Evolutionary conservation across 805 yeast species (phyloP).

Genomic region (Candida coquimbonensis): DNA sequence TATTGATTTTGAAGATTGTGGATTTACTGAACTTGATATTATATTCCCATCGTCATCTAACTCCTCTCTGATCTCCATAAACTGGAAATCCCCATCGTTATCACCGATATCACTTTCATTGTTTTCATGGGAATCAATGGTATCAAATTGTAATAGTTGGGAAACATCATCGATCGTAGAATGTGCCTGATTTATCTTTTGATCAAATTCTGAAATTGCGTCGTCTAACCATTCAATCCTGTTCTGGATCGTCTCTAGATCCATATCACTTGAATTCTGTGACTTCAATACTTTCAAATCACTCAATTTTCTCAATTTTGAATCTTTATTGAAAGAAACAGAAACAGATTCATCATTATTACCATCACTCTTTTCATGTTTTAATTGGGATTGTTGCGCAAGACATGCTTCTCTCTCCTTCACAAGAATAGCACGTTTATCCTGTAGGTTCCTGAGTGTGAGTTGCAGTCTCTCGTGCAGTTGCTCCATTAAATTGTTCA

Average conservation of each 20-base stretch:
- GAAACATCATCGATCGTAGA: slow-evolving; percentile 25
- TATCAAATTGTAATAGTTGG: slow-evolving; percentile 14
- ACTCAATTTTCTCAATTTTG: slow-evolving; percentile 12
- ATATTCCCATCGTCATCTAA: slow-evolving; percentile 81
- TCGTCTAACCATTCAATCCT: slow-evolving; percentile 25
- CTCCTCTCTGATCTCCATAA: slow-evolving; percentile 80
- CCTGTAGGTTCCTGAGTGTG: slow-evolving; percentile 5
- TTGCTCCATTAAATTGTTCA: slow-evolving; percentile 9
- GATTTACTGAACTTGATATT: slow-evolving; percentile 36
- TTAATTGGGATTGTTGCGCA: slow-evolving; percentile 16
- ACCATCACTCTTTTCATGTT: slow-evolving; percentile 1
- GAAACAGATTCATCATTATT: slow-evolving; percentile 9
- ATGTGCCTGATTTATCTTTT: slow-evolving; percentile 34
- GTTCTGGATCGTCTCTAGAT: slow-evolving; percentile 23
- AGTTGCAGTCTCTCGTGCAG: slow-evolving; percentile 6
- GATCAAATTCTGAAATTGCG: slow-evolving; percentile 35
- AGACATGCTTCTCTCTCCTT: slow-evolving; percentile 16
- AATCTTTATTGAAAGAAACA: slow-evolving; percentile 16
- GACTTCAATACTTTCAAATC: neutral
- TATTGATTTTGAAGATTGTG: slow-evolving; percentile 24
- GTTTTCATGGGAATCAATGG: neutral
- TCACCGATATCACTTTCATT: neutral
- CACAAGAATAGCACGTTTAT: slow-evolving; percentile 7
- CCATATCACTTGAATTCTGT: slow-evolving; percentile 16
- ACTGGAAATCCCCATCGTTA: slow-evolving; percentile 45